A percentile compares a stretch with the other conserved stretches of the same genome.
Conservation (phyloP, 495 filamentous ascomycete species). For the Geoglossum glabrum region DNA sequence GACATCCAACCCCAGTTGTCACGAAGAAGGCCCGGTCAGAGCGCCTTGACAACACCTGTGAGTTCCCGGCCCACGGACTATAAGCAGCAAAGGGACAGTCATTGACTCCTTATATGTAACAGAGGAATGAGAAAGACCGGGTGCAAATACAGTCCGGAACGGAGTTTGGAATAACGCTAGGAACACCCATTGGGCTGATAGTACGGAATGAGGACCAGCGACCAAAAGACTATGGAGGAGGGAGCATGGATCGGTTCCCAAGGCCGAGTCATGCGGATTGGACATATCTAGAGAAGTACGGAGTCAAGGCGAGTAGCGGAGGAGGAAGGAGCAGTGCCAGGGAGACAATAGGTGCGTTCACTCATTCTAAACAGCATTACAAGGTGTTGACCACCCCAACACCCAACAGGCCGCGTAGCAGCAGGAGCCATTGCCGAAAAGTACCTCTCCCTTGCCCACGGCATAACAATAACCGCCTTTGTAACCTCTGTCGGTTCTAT, state of each 20-base stretch:
- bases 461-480: constrained; percentile 81
- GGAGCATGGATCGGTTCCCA: constrained; percentile 83
- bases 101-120: background rate
- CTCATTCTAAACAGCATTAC: background rate
- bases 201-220: constrained; percentile 87
- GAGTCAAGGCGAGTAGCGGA: constrained; percentile 80
- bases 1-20: constrained; percentile 95
- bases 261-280: constrained; percentile 88
- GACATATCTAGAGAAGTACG: constrained; percentile 95
- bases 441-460: constrained; percentile 60
- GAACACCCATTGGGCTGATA: constrained; percentile 75
- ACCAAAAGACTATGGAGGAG: constrained; percentile 79
- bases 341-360: constrained; percentile 61
- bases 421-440: constrained; percentile 94
- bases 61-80: background rate
- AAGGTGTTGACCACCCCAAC: constrained; percentile 10
- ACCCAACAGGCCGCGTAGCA: constrained; percentile 49
- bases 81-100: background rate
- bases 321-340: constrained; percentile 82
- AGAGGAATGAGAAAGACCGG: constrained; percentile 70
- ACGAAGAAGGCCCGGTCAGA: constrained; percentile 77
- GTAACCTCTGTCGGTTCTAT: constrained; percentile 68
- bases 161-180: constrained; percentile 79
- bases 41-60: constrained; percentile 62
- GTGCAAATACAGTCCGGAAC: constrained; percentile 90